Base-by-base conservation (phyloP, 139 green algal species). In the Tetratostichococcus sp. region DNA sequence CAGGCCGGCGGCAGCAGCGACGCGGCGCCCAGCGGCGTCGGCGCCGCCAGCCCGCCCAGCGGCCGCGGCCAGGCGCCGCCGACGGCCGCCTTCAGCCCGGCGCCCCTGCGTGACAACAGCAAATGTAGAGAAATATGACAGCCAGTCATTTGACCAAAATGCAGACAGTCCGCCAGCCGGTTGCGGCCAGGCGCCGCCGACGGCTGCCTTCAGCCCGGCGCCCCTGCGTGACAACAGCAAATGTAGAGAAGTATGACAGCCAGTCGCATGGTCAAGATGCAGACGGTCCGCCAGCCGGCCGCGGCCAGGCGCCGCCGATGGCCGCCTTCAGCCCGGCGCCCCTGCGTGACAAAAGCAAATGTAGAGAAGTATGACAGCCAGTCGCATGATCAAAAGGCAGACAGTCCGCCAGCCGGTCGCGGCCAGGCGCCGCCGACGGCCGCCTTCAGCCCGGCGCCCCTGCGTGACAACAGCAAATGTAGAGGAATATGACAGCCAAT, bases 1-100 rank as follows among this genome's bases (percentile, higher is more conserved):
- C 86, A 90, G 1, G 89, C 71, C 31, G 79, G 85, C 17, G 80
- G 86, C 72, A 95, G 79, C 78, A 94, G 83, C 75, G 90, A 78
- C 28, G 70, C 76, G 1, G 79, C 85, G 25, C 80, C 79, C 72
- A 91, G 39, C 0, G 85, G 71, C 25, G 68, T 65, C 3, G 82
- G 78, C 1, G 77, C 66, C 17, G 78, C 65, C 67, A 90, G 67
- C 16, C 71, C 68, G 19, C 82, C 69, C 2, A 17, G 11, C 50
- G 50, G 39, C 50, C 22, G 50, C 17, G 25, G 65, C 30, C 35
- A 30, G 23, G n/a, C 35, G 69, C 35, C 35, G 69, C 26, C 35
- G 25, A 16, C 69, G 1, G 8, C 42, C 34, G 70, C 58, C 76
- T 30, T 42, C 76, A 30, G 31, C 68, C 43, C n/a, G 25, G 26